phyloP scores from a whole-genome alignment of 345 rosid species.

The Eutrema heterophyllum region DNA sequence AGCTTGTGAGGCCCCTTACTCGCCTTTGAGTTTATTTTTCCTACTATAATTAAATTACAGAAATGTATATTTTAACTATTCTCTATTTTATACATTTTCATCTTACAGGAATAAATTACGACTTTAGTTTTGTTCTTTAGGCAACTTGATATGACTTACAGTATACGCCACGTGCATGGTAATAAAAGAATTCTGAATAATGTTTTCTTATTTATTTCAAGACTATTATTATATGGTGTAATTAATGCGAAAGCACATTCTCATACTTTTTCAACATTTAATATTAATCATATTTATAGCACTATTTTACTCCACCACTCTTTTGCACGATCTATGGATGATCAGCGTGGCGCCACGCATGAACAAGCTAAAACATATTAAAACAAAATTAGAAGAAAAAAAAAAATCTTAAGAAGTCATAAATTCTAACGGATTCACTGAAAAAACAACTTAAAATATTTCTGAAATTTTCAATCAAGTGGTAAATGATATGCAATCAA shows the following conservation, averaged over 20 bases:
- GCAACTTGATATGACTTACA: not conserved
- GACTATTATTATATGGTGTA: not conserved
- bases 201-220: slow-evolving; percentile 9
- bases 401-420: not conserved
- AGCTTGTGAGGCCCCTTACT: not conserved
- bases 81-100: not conserved
- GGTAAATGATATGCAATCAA: not conserved
- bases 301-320: slow-evolving; percentile 23
- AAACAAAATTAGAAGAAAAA: not conserved
- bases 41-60: not conserved
- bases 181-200: slow-evolving; percentile 1
- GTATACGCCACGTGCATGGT: slow-evolving; percentile 19
- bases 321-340: slow-evolving; percentile 18
- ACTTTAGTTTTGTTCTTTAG: not conserved
- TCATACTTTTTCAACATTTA: slow-evolving; percentile 1
- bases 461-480: not conserved
- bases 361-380: not conserved
- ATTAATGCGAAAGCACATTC: slow-evolving; percentile 27
- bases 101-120: not conserved
- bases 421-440: slow-evolving; percentile 5
- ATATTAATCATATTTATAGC: slow-evolving; percentile 10
- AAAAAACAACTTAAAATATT: not conserved
- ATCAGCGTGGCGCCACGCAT: slow-evolving; percentile 8
- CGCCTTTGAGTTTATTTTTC: not conserved
- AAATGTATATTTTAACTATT: not conserved